Evolutionary conservation across 345 rosid species (phyloP).

Genomic region (Carallia pectinifolia): DNA sequence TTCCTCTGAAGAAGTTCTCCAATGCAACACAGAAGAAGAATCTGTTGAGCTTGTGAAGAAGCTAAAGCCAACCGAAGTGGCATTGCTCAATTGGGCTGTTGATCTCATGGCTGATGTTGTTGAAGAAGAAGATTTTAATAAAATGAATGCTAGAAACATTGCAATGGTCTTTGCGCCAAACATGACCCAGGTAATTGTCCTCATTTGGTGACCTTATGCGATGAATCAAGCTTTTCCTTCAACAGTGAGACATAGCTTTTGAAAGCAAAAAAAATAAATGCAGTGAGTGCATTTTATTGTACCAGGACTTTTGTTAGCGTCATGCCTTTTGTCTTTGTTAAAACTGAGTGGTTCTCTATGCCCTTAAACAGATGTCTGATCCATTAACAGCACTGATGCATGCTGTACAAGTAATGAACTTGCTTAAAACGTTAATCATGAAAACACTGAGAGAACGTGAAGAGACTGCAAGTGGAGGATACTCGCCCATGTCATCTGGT

Average conservation of each 20-base stretch:
- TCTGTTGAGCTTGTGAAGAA: slow-evolving; percentile 69
- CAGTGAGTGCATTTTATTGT: background rate
- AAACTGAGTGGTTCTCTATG: slow-evolving; percentile 4
- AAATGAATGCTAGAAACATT: slow-evolving; percentile 93
- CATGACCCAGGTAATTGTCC: slow-evolving; percentile 78
- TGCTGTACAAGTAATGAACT: slow-evolving; percentile 97
- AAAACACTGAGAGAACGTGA: slow-evolving; percentile 65
- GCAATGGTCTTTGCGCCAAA: slow-evolving; percentile 97
- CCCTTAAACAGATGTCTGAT: slow-evolving; percentile 69
- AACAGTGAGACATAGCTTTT: background rate
- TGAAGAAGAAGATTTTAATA: slow-evolving; percentile 82
- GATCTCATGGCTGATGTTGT: slow-evolving; percentile 97
- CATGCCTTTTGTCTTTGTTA: background rate
- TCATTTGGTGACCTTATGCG: background rate
- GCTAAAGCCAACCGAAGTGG: slow-evolving; percentile 82
- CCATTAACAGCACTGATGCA: slow-evolving; percentile 94
- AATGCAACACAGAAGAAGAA: slow-evolving; percentile 78
- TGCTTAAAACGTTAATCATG: slow-evolving; percentile 77
- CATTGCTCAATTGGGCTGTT: slow-evolving; percentile 85
- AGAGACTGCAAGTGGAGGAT: slow-evolving; percentile 56
- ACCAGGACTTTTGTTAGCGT: too few relatives aligned
- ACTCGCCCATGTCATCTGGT: slow-evolving; percentile 62
- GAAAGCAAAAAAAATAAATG: background rate
- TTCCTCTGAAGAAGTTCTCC: slow-evolving; percentile 88
- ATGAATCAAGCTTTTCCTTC: background rate